Conservation (phyloP, 805 yeast species). For the Candida pini region DNA sequence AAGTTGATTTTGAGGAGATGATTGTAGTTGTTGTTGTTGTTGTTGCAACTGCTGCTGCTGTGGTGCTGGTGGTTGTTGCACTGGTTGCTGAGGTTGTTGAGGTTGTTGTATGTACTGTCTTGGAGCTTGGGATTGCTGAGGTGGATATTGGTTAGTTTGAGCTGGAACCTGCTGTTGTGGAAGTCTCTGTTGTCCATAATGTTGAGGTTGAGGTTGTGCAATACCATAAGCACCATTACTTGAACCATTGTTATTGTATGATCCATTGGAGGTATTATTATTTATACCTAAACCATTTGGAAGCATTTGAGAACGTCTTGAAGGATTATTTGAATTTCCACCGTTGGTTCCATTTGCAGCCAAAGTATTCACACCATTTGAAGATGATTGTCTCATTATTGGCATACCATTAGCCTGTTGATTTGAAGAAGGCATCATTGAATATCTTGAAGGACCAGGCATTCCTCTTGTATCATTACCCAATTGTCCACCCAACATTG, state of each 20-base stretch:
- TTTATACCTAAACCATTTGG: constrained; percentile 20
- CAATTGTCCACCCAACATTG: constrained; percentile 23
- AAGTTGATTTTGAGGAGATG: constrained; percentile 1
- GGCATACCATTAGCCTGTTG: constrained; percentile 6
- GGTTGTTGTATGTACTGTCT: constrained; percentile 1
- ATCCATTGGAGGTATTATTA: too few species aligned
- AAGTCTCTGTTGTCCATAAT: neutral
- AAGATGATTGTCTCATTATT: constrained; percentile 16
- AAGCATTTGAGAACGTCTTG: constrained; percentile 15
- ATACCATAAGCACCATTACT: constrained; percentile 8
- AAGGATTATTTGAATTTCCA: constrained; percentile 8
- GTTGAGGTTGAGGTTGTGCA: neutral
- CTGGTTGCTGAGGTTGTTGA: constrained; percentile 6
- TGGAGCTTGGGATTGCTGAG: too few species aligned
- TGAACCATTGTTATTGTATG: too few species aligned
- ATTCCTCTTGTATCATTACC: constrained; percentile 25
- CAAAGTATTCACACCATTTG: constrained; percentile 7
- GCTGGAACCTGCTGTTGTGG: constrained; percentile 1
- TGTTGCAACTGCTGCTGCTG: constrained; percentile 6
- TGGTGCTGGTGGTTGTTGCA: constrained; percentile 1
- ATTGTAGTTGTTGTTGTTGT: constrained; percentile 1
- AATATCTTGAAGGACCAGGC: constrained; percentile 24
- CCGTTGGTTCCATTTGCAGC: neutral
- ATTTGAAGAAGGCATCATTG: constrained; percentile 25
- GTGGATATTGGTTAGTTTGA: too few species aligned